Base-by-base conservation (phyloP, 2,329 filamentous ascomycete genomes). In the Fusarium clavum region DNA sequence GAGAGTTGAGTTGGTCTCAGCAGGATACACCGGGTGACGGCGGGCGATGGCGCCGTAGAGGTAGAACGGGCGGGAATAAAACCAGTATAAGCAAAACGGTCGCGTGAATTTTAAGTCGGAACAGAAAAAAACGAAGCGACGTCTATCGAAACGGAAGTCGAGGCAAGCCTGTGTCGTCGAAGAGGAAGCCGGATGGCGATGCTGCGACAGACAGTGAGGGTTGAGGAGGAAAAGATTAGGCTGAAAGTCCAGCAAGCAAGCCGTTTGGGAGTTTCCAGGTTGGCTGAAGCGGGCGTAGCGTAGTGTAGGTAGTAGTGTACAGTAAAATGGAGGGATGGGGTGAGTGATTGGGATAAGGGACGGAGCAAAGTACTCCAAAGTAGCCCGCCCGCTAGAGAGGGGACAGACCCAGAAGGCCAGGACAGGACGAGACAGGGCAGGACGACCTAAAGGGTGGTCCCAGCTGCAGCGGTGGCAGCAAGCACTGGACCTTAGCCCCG, bases 281-380 rank as follows among this genome's bases (percentile, higher is more conserved):
- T 70, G 67, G 45, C 63, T 70, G 67, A 71, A 71, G 67, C 51
- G 67, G 66, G 57, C 58, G 70, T 64, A 69, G 64, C 54, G 62
- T 58, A 45, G 60, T 64, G 61, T 58, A 61, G 43, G 30, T 57
- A 53, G 49, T 49, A 38, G 34, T 38, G 34, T 38, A 38, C 34
- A 38, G 54, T 48, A 54, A 64, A 38, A 38, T 38, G 18, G 18
- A 38, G 34, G 34, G 34, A 66, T 55, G 61, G 63, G 52, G 61
- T 63, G 61, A 64, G 61, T 46, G 49, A 57, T 57, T 56, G 61
- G 63, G 54, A 65, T 65, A 51, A 59, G 61, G 40, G 61, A 65
- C 53, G 61, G 60, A 65, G 62, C 59, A 57, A 65, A 64, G 62
- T 65, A 64, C 62, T 59, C 57, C 40, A 63, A 67, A 53, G 64